These are phyloP conservation scores for Aureobasidium musti DNA, from an alignment of 2,329 filamentous ascomycete genomes.

Conservation along the genomic window DNA sequence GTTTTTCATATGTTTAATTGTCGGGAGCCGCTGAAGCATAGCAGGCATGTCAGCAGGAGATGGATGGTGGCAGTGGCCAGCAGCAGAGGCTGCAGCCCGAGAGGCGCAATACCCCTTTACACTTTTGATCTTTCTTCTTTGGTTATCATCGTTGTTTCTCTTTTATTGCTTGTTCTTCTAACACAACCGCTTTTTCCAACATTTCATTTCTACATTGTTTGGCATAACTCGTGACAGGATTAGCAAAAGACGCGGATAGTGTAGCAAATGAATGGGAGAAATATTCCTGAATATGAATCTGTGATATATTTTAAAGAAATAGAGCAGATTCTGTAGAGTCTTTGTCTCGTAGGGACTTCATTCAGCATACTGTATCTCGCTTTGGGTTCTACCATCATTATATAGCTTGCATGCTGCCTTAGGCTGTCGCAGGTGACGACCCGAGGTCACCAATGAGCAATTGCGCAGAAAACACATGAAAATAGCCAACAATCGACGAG, in stretches of 20 bases:
- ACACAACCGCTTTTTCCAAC: neutral
- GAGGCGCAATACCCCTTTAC: slow-evolving; percentile 28
- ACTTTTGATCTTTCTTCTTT: slow-evolving; percentile 21
- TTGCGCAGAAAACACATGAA: neutral
- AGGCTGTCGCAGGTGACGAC: too few relatives aligned
- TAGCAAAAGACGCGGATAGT: neutral
- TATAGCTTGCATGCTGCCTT: neutral
- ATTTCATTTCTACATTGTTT: neutral
- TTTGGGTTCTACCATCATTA: neutral
- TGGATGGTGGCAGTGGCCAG: slow-evolving; percentile 13
- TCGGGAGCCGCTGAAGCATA: slow-evolving; percentile 19
- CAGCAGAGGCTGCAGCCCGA: slow-evolving; percentile 17
- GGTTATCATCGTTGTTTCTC: slow-evolving; percentile 20
- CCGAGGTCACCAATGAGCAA: too few relatives aligned
- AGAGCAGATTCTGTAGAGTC: neutral
- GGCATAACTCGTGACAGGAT: neutral
- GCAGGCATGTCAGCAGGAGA: slow-evolving; percentile 28
- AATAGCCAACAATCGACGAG: neutral
- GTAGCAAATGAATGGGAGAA: neutral
- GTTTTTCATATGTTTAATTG: slow-evolving; percentile 24
- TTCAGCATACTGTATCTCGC: neutral
- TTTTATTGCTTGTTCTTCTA: slow-evolving; percentile 8
- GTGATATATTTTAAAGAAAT: neutral
- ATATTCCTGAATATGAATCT: neutral
- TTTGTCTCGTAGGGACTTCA: neutral